These are phyloP conservation scores for Bipolaris victoriae DNA, from an alignment of 2,329 filamentous ascomycete genomes.

Conservation along the genomic window DNA sequence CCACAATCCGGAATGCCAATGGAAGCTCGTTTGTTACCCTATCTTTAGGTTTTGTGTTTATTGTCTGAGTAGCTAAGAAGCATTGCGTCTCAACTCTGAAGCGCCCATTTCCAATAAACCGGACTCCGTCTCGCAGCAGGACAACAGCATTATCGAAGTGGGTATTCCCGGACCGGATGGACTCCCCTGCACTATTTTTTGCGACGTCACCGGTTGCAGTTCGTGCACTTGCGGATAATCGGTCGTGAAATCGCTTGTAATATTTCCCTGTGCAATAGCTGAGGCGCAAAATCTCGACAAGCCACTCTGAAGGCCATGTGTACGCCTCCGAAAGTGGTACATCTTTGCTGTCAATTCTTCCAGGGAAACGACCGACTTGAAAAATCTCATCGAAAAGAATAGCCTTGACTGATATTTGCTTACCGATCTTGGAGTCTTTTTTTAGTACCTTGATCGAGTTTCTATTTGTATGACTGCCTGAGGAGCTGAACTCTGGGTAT, in stretches of 20 bases:
- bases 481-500: background rate
- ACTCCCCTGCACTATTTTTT: background rate
- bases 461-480: background rate
- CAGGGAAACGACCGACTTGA: background rate
- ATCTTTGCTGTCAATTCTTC: background rate
- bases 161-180: background rate
- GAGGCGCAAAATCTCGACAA: background rate
- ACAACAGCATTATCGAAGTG: background rate
- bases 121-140: background rate
- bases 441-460: background rate
- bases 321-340: background rate
- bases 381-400: background rate
- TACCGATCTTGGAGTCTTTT: too few relatives aligned
- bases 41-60: background rate
- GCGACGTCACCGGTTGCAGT: background rate
- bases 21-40: background rate
- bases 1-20: conserved; percentile 8
- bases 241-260: background rate
- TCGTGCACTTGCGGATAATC: background rate
- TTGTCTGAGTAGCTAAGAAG: background rate
- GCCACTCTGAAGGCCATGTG: background rate
- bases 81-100: background rate
- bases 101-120: background rate
- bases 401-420: too few relatives aligned
- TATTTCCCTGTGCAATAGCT: background rate